A percentile compares a stretch with the other conserved stretches of the same genome.
Evolutionary conservation across 768 basidiomycete species (phyloP).

Genomic region (Kondoa subrosea): DNA sequence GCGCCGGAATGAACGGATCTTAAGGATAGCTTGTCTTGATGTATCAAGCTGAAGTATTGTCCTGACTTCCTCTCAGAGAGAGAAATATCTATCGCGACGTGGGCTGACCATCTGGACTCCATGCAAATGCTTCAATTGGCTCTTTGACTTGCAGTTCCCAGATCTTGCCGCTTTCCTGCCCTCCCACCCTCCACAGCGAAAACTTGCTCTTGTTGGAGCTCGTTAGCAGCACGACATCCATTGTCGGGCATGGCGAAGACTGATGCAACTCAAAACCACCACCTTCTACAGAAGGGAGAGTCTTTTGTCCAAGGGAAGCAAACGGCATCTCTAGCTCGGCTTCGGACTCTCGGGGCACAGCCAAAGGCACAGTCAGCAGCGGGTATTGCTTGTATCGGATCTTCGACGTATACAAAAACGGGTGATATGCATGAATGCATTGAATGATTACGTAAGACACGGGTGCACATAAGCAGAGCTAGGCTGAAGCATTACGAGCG

Average conservation of each 20-base stretch:
- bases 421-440: no score
- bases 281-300: not conserved
- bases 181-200: constrained; percentile 10
- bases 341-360: no score
- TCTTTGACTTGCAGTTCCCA: constrained; percentile 2
- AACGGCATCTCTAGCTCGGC: no score
- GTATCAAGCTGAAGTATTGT: not conserved
- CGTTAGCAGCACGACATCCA: constrained; percentile 15
- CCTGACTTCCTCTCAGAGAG: not conserved
- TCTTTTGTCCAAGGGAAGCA: not conserved
- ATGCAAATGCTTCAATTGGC: constrained; percentile 12
- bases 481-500: no score
- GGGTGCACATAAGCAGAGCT: no score
- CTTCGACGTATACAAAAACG: no score
- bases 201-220: constrained; percentile 8
- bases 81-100: not conserved
- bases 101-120: constrained; percentile 8
- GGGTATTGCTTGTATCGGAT: no score
- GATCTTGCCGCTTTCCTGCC: not conserved
- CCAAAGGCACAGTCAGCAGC: no score
- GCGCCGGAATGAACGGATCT: not conserved
- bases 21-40: not conserved
- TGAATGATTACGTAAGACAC: no score
- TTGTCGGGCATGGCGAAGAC: constrained; percentile 18
- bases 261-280: not conserved